These are phyloP conservation scores for Cardamine chenopodiifolia DNA, from an alignment of 345 rosid species.

Conservation along the genomic window DNA sequence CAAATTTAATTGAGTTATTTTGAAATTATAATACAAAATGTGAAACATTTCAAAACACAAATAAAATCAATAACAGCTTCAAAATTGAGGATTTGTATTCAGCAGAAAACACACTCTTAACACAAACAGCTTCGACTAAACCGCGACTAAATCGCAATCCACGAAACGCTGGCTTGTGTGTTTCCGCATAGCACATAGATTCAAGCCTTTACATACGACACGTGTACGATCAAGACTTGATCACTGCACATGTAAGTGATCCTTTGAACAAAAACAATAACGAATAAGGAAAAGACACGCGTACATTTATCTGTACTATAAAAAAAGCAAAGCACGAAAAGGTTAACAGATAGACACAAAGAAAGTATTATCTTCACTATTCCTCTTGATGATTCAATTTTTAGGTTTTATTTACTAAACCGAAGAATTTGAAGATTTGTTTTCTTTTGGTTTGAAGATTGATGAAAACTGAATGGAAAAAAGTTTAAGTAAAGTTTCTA, in stretches of 20 bases:
- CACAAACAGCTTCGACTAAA: neutral
- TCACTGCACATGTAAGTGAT: slow-evolving; percentile 50
- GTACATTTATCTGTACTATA: slow-evolving; percentile 45
- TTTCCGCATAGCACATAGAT: slow-evolving; percentile 8
- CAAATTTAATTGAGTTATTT: slow-evolving; percentile 10
- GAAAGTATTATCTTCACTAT: neutral
- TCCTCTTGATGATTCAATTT: no score
- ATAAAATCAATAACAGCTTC: neutral
- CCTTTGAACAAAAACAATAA: neutral
- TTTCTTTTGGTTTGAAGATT: no score
- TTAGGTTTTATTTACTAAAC: no score
- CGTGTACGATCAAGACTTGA: slow-evolving; percentile 51
- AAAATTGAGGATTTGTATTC: slow-evolving; percentile 29
- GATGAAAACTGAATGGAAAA: no score
- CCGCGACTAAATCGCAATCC: neutral
- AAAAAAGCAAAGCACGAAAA: neutral
- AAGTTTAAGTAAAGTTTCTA: no score
- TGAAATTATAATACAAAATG: neutral
- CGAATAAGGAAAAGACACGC: neutral
- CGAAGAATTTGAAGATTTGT: no score
- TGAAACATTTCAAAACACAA: neutral
- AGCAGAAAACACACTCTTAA: slow-evolving; percentile 53
- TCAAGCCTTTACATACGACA: slow-evolving; percentile 26
- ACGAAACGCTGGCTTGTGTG: neutral
- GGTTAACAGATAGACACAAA: neutral